phyloP scores from a whole-genome alignment of 768 basidiomycete species.

The Hydnomerulius pinastri region DNA sequence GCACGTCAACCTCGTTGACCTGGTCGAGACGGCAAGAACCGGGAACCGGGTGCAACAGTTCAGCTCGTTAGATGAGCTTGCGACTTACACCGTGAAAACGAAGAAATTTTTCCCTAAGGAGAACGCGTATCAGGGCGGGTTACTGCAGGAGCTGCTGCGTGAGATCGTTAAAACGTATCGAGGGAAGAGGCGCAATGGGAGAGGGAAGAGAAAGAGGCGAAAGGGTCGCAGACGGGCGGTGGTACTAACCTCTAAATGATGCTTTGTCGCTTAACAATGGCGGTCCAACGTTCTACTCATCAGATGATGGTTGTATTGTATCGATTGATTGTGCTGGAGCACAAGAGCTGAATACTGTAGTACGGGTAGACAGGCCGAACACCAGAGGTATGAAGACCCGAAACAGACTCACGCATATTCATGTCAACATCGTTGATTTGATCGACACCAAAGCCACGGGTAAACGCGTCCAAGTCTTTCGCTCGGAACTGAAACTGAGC shows the following conservation, averaged over 20 bases:
- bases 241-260: background rate
- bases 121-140: conserved; percentile 28
- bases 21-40: conserved; percentile 20
- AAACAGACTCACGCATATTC: too few relatives aligned
- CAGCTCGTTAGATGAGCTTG: conserved; percentile 18
- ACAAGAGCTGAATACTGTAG: background rate
- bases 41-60: conserved; percentile 22
- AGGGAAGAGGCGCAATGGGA: conserved; percentile 19
- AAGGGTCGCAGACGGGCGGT: conserved; percentile 16
- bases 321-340: background rate
- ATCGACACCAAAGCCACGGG: conserved; percentile 7
- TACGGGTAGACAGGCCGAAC: background rate
- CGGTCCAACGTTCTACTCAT: background rate
- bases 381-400: too few relatives aligned
- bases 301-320: background rate
- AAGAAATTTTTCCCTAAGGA: conserved; percentile 30
- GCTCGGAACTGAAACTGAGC: conserved; percentile 14
- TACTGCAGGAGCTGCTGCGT: conserved; percentile 31
- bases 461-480: conserved; percentile 13
- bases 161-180: conserved; percentile 21
- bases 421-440: conserved; percentile 29
- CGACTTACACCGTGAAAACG: conserved; percentile 19
- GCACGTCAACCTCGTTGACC: conserved; percentile 35
- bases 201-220: conserved; percentile 15
- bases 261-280: background rate